phyloP scores from a whole-genome alignment of 1,284 basidiomycete species.

The Lignosus rhinocerotis region DNA sequence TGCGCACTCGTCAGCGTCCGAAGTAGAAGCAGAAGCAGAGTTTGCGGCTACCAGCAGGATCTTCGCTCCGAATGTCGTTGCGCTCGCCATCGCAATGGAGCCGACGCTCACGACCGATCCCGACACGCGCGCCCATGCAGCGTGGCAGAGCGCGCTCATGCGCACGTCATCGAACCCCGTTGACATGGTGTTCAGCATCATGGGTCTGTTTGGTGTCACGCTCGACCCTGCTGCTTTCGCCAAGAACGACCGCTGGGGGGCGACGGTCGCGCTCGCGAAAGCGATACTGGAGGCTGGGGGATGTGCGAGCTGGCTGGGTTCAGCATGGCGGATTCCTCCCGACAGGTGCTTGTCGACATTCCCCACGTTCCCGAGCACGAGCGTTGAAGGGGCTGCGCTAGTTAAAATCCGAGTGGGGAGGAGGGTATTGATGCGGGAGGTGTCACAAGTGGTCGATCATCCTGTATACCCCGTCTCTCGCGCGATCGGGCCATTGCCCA shows the following conservation, averaged over 20 bases:
- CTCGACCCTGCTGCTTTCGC: slow-evolving; percentile 22
- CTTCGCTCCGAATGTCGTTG: slow-evolving; percentile 9
- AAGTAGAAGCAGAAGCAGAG: background rate
- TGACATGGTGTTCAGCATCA: slow-evolving; percentile 34
- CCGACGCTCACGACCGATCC: background rate
- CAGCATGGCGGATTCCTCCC: slow-evolving; percentile 8
- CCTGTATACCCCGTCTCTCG: background rate
- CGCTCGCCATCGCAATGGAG: slow-evolving; percentile 17
- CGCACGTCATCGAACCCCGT: slow-evolving; percentile 29
- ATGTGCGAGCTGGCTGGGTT: slow-evolving; percentile 27
- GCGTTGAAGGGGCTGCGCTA: slow-evolving; percentile 3
- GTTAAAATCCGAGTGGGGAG: background rate
- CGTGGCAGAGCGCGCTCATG: slow-evolving; percentile 28
- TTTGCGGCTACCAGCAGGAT: background rate
- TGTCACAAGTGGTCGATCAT: slow-evolving; percentile 6
- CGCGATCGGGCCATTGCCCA: slow-evolving; percentile 6
- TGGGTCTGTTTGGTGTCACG: slow-evolving; percentile 29
- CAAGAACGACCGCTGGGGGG: slow-evolving; percentile 25
- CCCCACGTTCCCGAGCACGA: slow-evolving; percentile 26
- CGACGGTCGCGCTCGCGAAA: slow-evolving; percentile 26
- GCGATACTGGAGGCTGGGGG: slow-evolving; percentile 24
- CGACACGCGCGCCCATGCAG: slow-evolving; percentile 6
- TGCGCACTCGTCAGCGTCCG: background rate
- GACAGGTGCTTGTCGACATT: slow-evolving; percentile 23
- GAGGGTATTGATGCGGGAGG: background rate